These are phyloP conservation scores for Flaveria bidentis DNA, from an alignment of 129 eudicot species.

Conservation along the genomic window DNA sequence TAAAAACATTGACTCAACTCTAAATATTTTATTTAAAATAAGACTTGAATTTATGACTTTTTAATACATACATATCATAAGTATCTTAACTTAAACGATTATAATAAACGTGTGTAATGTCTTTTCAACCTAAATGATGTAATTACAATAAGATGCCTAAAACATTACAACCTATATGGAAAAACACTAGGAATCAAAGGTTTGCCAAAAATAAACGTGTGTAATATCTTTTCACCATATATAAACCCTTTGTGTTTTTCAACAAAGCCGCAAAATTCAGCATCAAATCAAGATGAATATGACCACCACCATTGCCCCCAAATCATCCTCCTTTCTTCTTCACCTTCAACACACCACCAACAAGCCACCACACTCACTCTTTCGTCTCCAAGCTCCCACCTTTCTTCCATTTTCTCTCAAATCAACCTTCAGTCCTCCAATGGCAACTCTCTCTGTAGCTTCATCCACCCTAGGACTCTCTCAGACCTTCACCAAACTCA, in stretches of 20 bases:
- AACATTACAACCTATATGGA: no score
- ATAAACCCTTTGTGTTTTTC: neutral
- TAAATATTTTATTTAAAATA: no score
- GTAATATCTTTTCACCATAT: neutral
- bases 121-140: no score
- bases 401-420: constrained; percentile 21
- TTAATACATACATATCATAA: no score
- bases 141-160: no score
- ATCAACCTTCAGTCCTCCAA: constrained; percentile 34
- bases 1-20: no score
- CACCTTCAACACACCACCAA: constrained; percentile 29
- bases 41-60: no score
- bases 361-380: constrained; percentile 27
- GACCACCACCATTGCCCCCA: constrained; percentile 42
- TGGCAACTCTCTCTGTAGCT: constrained; percentile 60
- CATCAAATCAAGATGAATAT: constrained; percentile 7
- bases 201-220: no score
- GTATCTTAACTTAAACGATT: no score
- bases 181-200: no score
- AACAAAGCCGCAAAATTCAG: neutral
- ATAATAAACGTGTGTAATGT: no score
- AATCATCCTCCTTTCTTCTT: constrained; percentile 38
- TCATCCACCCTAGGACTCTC: constrained; percentile 57
- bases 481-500: constrained; percentile 71
- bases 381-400: constrained; percentile 7